Base-by-base conservation (phyloP, 805 yeast species). In the Groenewaldozyma tartarivorans region DNA sequence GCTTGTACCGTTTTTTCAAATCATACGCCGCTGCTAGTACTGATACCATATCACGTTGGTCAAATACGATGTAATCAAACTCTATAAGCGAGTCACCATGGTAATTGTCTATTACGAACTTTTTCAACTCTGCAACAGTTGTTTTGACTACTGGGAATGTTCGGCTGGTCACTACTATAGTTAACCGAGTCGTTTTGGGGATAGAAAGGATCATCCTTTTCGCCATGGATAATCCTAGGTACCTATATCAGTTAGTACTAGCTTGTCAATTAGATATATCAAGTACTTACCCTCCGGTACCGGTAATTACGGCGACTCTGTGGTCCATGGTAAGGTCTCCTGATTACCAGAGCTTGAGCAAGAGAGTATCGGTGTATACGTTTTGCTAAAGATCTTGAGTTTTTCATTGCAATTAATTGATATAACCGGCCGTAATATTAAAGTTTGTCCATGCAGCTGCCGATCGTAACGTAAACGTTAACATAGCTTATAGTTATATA, bases 41-140 rank as follows among this genome's bases (percentile, higher is more conserved):
- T 1, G 95, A 83, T 6, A 85, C 80, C 95, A 88, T 86, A 53
- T 83, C 76, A 9, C 88, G 73, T 58, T 90, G 87, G 57, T 92
- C 97, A n/a, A 92, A 77, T 37, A 92, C 64, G 1, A 88, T 55
- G 52, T 92, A 92, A 62, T 92, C 98, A 54, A 80, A 90, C 54
- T 85, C 94, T 4, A 87, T 69, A 21, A 69, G 64, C 0, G 78
- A 82, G 1, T 63, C 57, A 35, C 85, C 68, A n/a, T 62, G 51
- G 3, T 55, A 43, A 26, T 29, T 31, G 40, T 40, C 16, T 15
- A 26, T 42, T 16, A 53, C 48, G 41, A 45, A 51, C 33, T 46
- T 46, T 35, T 53, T 55, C 44, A 86, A 75, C 35, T 62, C 60
- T 20, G 66, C 68, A 38, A 90, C 83, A 18, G 79, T 79, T 47